These are phyloP conservation scores for Candida xyloterini DNA, from an alignment of 805 yeast species.

Conservation along the genomic window DNA sequence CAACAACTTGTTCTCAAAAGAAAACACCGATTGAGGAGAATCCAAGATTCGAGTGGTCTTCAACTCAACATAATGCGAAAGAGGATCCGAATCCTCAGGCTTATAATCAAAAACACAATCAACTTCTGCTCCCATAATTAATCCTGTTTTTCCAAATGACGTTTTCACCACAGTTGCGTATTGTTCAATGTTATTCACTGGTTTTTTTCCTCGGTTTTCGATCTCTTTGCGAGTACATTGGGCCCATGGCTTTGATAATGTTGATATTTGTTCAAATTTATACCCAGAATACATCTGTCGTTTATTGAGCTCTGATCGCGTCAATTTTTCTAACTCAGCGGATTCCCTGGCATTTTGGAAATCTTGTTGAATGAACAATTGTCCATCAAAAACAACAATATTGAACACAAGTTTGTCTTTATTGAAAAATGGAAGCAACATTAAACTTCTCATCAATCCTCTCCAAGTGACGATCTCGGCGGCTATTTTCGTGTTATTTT, in stretches of 20 bases:
- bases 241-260: constrained; percentile 74
- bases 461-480: constrained; percentile 79
- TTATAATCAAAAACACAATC: constrained; percentile 86
- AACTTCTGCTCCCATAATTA: constrained; percentile 84
- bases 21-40: constrained; percentile 53
- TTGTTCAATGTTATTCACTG: constrained; percentile 72
- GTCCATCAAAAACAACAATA: constrained; percentile 71
- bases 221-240: constrained; percentile 61
- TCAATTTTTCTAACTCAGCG: constrained; percentile 29
- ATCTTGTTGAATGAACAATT: constrained; percentile 56
- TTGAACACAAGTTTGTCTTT: constrained; percentile 60
- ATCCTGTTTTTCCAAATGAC: constrained; percentile 70
- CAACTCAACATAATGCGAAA: constrained; percentile 79
- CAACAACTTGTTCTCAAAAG: constrained; percentile 73
- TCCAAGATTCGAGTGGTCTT: constrained; percentile 65
- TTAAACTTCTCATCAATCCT: constrained; percentile 73
- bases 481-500: constrained; percentile 42
- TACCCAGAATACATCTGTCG: constrained; percentile 65
- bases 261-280: constrained; percentile 79
- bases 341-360: constrained; percentile 30
- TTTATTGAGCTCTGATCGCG: constrained; percentile 32
- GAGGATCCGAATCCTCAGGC: constrained; percentile 48
- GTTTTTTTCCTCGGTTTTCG: constrained; percentile 58
- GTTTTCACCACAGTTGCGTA: constrained; percentile 78
- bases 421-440: constrained; percentile 62